These are phyloP conservation scores for Gypsophila paniculata DNA, from an alignment of 179 eudicot species.

Conservation along the genomic window DNA sequence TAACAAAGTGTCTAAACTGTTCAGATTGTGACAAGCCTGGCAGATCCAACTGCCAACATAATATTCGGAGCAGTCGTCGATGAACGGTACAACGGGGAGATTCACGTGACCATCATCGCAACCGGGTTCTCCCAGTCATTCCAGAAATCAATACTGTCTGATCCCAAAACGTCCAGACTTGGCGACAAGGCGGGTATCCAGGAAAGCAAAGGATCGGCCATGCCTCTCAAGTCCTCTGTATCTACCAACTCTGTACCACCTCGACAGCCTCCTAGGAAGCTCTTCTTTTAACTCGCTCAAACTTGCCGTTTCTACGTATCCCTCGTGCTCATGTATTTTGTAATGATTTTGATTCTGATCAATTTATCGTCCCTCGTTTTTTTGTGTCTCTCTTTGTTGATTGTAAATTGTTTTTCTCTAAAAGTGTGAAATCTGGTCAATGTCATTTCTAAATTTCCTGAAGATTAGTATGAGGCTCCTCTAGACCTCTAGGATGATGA, in stretches of 20 bases:
- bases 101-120: slow-evolving; percentile 92
- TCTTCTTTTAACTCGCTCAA: slow-evolving; percentile 48
- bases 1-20: too few species aligned
- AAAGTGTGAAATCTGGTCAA: neutral
- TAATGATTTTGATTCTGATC: slow-evolving; percentile 12
- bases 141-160: slow-evolving; percentile 74
- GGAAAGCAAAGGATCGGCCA: slow-evolving; percentile 41
- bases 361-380: neutral
- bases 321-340: neutral
- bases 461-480: too few species aligned
- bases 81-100: slow-evolving; percentile 91
- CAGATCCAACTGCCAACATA: slow-evolving; percentile 95
- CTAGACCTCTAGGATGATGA: too few species aligned
- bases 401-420: slow-evolving; percentile 6
- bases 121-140: slow-evolving; percentile 94
- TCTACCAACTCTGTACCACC: slow-evolving; percentile 43
- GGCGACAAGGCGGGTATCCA: slow-evolving; percentile 42
- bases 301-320: neutral
- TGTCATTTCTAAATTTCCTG: too few species aligned
- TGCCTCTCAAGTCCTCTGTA: slow-evolving; percentile 31
- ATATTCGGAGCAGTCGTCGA: slow-evolving; percentile 99
- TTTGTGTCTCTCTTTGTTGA: neutral
- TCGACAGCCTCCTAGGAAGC: slow-evolving; percentile 47
- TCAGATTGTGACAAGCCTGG: slow-evolving; percentile 92
- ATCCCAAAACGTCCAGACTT: slow-evolving; percentile 63